Evolutionary conservation across 306 rosid genomes (phyloP).

Genomic region (Pyrus pyrifolia): DNA sequence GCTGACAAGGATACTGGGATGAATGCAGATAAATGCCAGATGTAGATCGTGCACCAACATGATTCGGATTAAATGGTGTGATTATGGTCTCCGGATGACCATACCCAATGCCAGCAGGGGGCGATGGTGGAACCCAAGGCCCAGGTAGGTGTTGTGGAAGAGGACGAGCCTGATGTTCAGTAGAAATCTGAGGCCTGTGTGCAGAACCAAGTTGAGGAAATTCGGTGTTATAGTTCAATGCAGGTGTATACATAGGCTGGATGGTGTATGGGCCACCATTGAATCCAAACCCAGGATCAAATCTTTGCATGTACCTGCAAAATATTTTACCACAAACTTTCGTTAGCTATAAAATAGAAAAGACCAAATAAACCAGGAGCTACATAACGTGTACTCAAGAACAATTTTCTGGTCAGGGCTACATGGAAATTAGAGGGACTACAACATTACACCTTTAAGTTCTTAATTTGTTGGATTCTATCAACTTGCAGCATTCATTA

Average conservation of each 20-base stretch:
- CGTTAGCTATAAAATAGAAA: neutral
- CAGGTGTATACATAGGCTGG: slow-evolving; percentile 88
- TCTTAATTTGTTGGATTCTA: neutral
- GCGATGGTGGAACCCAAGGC: slow-evolving; percentile 61
- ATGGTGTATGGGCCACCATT: slow-evolving; percentile 79
- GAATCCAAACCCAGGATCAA: slow-evolving; percentile 96
- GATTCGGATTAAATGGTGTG: slow-evolving; percentile 64
- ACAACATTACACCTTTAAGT: neutral
- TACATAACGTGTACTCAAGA: neutral
- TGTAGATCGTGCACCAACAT: slow-evolving; percentile 62
- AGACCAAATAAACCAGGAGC: neutral
- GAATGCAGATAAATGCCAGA: slow-evolving; percentile 78
- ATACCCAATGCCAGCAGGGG: slow-evolving; percentile 75
- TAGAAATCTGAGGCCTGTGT: slow-evolving; percentile 70
- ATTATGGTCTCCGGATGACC: slow-evolving; percentile 80
- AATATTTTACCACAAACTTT: slow-evolving; percentile 7
- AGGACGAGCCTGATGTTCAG: slow-evolving; percentile 71
- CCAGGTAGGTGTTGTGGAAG: slow-evolving; percentile 73
- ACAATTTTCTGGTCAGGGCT: neutral
- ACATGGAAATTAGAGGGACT: neutral
- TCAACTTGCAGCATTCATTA: neutral
- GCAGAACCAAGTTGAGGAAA: slow-evolving; percentile 91
- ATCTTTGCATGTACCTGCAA: slow-evolving; percentile 89
- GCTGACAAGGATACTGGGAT: slow-evolving; percentile 82
- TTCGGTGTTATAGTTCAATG: slow-evolving; percentile 83